A percentile compares a stretch with the other conserved stretches of the same genome.
Conservation (phyloP, 129 eudicot species). For the Escallonia herrerae region DNA sequence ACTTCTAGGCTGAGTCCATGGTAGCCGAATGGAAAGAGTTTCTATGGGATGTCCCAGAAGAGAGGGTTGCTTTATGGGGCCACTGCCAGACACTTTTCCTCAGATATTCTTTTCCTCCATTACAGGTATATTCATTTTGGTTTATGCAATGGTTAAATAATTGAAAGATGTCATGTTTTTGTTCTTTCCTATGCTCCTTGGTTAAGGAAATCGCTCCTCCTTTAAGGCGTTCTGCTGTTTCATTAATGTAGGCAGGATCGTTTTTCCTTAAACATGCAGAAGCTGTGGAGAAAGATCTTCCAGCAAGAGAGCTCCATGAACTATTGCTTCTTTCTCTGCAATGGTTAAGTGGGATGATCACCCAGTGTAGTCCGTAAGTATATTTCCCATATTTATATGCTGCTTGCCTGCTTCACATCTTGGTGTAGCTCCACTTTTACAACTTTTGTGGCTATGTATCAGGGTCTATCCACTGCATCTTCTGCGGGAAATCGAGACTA, state of each 20-base stretch:
- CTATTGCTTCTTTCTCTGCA: constrained; percentile 82
- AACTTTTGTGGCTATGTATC: neutral
- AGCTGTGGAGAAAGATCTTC: constrained; percentile 88
- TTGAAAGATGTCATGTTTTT: neutral
- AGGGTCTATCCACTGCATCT: constrained; percentile 84
- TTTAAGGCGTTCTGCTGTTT: neutral
- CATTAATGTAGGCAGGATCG: constrained; percentile 62
- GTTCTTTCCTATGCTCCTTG: neutral
- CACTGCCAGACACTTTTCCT: constrained; percentile 88
- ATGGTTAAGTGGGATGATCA: constrained; percentile 93
- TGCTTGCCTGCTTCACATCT: constrained; percentile 1
- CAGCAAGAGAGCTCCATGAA: constrained; percentile 85
- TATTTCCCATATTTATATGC: neutral
- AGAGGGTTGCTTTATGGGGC: constrained; percentile 93
- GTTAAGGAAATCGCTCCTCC: constrained; percentile 8
- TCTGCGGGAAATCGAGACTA: constrained; percentile 89
- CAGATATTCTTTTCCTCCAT: constrained; percentile 80
- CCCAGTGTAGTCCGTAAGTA: constrained; percentile 81
- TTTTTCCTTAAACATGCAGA: constrained; percentile 97
- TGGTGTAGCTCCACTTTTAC: neutral
- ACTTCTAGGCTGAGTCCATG: constrained; percentile 87
- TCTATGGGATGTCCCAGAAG: constrained; percentile 98
- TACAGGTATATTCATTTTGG: constrained; percentile 53
- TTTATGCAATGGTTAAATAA: neutral
- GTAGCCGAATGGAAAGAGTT: constrained; percentile 99